phyloP scores from a whole-genome alignment of 2,329 filamentous ascomycete species.

The Venturiaceae sp. region DNA sequence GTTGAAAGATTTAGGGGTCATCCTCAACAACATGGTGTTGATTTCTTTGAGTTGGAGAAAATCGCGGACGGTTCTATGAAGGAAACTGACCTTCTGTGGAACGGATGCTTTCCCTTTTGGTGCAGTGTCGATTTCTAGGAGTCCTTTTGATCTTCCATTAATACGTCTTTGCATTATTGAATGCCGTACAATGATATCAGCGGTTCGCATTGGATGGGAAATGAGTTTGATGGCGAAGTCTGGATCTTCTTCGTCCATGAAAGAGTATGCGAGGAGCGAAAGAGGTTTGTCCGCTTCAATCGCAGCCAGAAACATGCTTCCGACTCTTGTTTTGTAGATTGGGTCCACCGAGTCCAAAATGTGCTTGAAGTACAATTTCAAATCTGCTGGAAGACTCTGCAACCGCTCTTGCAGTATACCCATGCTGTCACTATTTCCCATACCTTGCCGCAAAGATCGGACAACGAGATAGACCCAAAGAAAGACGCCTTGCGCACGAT shows the following conservation, averaged over 20 bases:
- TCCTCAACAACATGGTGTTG: no score
- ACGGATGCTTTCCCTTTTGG: no score
- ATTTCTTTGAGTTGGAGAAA: no score
- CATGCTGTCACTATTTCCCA: conserved; percentile 10
- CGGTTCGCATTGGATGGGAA: no score
- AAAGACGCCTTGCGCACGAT: conserved; percentile 15
- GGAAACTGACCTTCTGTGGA: background rate
- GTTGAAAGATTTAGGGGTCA: no score
- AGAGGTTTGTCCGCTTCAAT: background rate
- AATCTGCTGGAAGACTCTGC: conserved; percentile 10
- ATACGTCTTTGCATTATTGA: background rate
- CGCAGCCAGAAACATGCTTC: no score
- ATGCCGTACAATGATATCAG: no score
- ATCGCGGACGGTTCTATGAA: conserved; percentile 7
- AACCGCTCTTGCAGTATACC: conserved; percentile 12
- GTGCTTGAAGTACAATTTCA: conserved; percentile 14
- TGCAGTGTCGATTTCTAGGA: background rate
- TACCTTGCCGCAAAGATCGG: conserved; percentile 12
- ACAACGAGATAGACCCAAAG: conserved; percentile 17
- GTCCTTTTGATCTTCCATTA: background rate
- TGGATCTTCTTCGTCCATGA: background rate
- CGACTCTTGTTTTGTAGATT: no score
- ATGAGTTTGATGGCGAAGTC: background rate
- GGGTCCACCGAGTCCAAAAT: conserved; percentile 9
- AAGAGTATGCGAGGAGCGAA: background rate